Base-by-base conservation (phyloP, 176 grass and related monocot genomes). In the Secale cereale region DNA sequence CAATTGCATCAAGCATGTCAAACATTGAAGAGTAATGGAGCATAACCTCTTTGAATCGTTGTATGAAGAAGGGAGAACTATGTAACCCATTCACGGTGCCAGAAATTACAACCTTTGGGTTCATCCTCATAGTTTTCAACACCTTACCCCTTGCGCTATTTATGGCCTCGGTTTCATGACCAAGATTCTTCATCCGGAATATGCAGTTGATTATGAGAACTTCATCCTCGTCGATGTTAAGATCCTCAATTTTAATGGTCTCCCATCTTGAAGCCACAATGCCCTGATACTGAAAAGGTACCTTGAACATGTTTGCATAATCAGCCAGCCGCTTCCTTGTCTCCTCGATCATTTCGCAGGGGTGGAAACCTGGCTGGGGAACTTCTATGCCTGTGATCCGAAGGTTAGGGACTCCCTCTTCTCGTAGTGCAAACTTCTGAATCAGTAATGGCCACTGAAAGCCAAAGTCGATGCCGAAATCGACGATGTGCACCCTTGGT, bases 271-370 rank as follows among this genome's bases (percentile, higher is more conserved):
- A 92, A 78, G 84, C 19, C 3, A 17, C 30, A 9, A 95, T 89
- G 22, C 88, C 94, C 59, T 91, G 80, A 72, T 93, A 92, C 64
- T 91, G 23, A 59, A 95, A 88, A 69, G 70, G 79, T 66, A 95
- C 74, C 7, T 91, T 36, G 77, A 92, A 95, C 84, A 87, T 89
- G 52, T 87, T 7, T 86, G 93, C 94, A 77, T 95, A 95, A 80
- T 89, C 77, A 52, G 76, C 86, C 65, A 95, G 74, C 40, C 81
- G 41, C 8, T 69, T 78, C 59, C 94, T 91, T 16, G 88, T 87
- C 39, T 78, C 86, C 14, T 95, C 91, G 28, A 95, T 86, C 62
- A 33, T 64, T 78, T 88, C 82, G 19, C 29, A 3, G 20, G 93
- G 84, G 37, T 40, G 91, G 45, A 92, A 89, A 77, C 93, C 90